Conservation (phyloP, 345 rosid species). For the Draba incana region DNA sequence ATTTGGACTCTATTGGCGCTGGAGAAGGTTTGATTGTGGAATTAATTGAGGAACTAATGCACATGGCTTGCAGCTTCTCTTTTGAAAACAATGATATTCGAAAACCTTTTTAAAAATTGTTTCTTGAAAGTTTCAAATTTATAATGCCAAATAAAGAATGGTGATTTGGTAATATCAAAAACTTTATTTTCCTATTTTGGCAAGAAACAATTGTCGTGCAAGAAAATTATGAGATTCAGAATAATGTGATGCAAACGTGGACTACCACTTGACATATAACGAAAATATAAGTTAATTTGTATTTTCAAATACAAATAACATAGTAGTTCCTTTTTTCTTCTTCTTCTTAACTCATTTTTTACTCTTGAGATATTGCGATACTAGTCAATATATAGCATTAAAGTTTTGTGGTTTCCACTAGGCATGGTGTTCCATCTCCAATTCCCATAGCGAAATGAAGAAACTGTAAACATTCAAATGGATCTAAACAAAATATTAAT, state of each 20-base stretch:
- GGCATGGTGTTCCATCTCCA: background rate
- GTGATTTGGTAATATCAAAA: background rate
- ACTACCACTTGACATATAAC: constrained; percentile 9
- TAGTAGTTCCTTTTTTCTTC: background rate
- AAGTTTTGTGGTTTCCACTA: constrained; percentile 11
- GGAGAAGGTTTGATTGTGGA: constrained; percentile 8
- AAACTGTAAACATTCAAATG: background rate
- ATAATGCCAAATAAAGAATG: background rate
- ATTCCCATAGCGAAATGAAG: background rate
- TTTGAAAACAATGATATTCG: background rate
- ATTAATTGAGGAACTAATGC: constrained; percentile 11
- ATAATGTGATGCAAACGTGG: constrained; percentile 11
- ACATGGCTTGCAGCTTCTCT: constrained; percentile 33
- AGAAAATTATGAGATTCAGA: constrained; percentile 12
- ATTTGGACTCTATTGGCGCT: constrained; percentile 15
- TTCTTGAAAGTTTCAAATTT: background rate
- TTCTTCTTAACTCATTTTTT: no score
- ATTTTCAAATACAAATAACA: no score
- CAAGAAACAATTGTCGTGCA: constrained; percentile 15
- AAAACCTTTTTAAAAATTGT: background rate
- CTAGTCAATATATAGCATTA: constrained; percentile 18
- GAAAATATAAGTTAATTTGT: no score
- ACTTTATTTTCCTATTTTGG: constrained; percentile 22
- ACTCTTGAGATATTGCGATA: background rate
- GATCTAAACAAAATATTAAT: background rate